Evolutionary conservation across 495 filamentous ascomycete species (phyloP).

Genomic region (Zalerion maritima): DNA sequence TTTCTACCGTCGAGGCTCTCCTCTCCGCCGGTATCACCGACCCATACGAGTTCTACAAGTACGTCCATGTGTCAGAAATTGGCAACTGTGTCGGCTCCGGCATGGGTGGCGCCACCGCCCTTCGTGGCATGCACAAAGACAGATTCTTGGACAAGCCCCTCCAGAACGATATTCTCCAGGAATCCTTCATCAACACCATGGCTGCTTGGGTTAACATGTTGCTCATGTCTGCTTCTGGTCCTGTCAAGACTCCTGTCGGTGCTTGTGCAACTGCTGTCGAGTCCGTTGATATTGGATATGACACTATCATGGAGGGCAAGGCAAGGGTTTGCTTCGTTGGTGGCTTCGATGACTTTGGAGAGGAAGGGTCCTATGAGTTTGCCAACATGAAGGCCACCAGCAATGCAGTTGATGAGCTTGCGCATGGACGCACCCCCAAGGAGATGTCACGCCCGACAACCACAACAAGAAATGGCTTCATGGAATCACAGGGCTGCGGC

Average conservation of each 20-base stretch:
- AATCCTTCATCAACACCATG: constrained; percentile 99
- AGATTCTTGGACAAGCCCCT: constrained; percentile 93
- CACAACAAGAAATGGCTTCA: constrained; percentile 92
- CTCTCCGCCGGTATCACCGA: constrained; percentile 94
- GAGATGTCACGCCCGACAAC: constrained; percentile 98
- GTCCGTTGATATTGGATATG: constrained; percentile 92
- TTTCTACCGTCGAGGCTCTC: constrained; percentile 82
- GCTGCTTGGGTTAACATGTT: constrained; percentile 99
- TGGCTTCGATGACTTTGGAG: constrained; percentile 98
- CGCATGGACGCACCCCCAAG: constrained; percentile 81
- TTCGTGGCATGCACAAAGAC: constrained; percentile 97
- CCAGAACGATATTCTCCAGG: constrained; percentile 97
- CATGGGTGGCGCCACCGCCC: constrained; percentile 82
- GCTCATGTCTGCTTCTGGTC: constrained; percentile 87
- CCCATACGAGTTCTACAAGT: constrained; percentile 99
- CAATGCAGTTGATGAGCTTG: constrained; percentile 91
- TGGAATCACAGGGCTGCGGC: constrained; percentile 98
- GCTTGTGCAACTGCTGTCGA: constrained; percentile 96
- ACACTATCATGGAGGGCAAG: constrained; percentile 96
- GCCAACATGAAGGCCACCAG: constrained; percentile 99
- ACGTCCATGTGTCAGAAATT: constrained; percentile 94
- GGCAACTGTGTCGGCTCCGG: constrained; percentile 98
- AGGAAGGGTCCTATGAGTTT: constrained; percentile 98
- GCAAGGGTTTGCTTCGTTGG: constrained; percentile 93
- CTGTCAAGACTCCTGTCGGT: constrained; percentile 96